Percentiles rank a stretch among this genome's conserved stretches.
Conservation (phyloP, 164 flowering plant species). For the Liriodendron chinense region DNA sequence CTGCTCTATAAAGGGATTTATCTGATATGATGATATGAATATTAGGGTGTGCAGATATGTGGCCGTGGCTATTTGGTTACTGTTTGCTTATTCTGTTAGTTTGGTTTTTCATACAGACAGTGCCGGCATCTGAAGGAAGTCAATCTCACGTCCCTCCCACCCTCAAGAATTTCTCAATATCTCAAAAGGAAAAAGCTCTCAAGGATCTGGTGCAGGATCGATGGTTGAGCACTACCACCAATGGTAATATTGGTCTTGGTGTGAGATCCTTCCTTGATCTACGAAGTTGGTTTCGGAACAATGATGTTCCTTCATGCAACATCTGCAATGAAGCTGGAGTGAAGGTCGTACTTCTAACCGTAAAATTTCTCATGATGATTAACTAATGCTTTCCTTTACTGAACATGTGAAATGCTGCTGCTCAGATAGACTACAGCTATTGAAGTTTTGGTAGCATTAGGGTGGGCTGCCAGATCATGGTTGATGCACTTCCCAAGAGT, state of each 20-base stretch:
- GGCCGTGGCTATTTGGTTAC: neutral
- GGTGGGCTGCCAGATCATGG: too few species aligned
- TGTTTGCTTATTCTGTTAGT: constrained; percentile 1
- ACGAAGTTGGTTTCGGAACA: constrained; percentile 78
- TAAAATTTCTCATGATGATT: neutral
- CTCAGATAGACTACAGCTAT: neutral
- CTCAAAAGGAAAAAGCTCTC: constrained; percentile 82
- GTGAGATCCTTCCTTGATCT: constrained; percentile 88
- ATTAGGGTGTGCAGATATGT: too few species aligned
- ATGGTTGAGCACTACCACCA: constrained; percentile 68
- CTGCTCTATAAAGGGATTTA: too few species aligned
- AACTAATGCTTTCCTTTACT: neutral
- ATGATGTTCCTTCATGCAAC: constrained; percentile 73
- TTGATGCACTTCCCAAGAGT: too few species aligned
- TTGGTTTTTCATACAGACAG: constrained; percentile 35
- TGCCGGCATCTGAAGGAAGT: constrained; percentile 38
- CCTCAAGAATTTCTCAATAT: constrained; percentile 60
- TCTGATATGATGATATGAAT: too few species aligned
- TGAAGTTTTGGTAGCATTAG: too few species aligned
- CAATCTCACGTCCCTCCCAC: constrained; percentile 56
- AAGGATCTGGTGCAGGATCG: constrained; percentile 67
- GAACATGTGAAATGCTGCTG: neutral
- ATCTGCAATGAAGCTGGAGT: constrained; percentile 95
- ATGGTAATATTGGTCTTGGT: constrained; percentile 76
- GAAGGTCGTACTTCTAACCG: constrained; percentile 49